Base-by-base conservation (phyloP, 306 rosid genomes). In the Crataegus laevigata region DNA sequence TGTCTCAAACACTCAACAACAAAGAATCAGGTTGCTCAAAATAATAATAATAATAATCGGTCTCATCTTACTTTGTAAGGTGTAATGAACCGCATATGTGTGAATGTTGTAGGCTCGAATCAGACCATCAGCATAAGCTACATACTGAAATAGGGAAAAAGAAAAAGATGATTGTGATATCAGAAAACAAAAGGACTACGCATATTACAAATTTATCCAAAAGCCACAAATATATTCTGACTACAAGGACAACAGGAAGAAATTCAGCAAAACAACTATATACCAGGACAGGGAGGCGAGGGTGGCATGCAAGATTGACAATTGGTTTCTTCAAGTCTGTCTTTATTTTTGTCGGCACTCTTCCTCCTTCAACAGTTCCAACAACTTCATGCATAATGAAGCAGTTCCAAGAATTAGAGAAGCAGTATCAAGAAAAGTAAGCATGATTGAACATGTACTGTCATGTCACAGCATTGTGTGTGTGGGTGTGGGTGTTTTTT, bases 291-390 rank as follows among this genome's bases (percentile, higher is more conserved):
- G 99, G 96, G 71, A 87, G 98, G 78, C 99, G 98, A 82, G 99
- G 99, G 86, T 96, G 98, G 85, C 99, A 96, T 59, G 98, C 93
- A 83, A 96, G 92, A 85, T 96, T 96, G 82, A 96, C 93, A 84
- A 96, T 68, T 67, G 99, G 97, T 80, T 92, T 96, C 89, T 96
- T 96, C 88, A 96, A 79, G 82, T 96, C 99, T 78, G 99, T 82
- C 86, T 96, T 96, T 76, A 96, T 92, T 83, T 92, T 96, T 77
- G 99, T 96, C 24, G 99, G 99, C 8, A 87, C 85, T 80, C 96
- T 88, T 63, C 99, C 99, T 4, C 99, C 99, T 88, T 96, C 99
- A 71, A 96, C 88, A 55, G 98, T 92, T 79, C 99, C 99, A 85
- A 96, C 99, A 87, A 92, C 99, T 96, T 80, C 86, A 82, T 78